Conservation (phyloP, 139 green algal genomes). For the Eudorina sp. region DNA sequence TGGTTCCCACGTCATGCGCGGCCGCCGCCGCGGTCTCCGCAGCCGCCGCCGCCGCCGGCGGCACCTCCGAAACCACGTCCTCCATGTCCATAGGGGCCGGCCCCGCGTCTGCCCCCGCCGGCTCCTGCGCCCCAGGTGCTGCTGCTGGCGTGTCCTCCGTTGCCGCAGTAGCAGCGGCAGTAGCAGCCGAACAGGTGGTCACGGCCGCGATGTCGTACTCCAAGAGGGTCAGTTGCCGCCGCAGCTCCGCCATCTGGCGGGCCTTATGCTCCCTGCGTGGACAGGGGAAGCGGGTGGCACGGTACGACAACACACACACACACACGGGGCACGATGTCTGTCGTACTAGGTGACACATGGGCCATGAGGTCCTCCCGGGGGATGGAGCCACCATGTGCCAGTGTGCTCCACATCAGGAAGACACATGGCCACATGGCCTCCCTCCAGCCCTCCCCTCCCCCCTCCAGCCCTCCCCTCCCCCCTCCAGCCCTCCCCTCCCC, state of each 20-base stretch:
- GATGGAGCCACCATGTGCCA: too few relatives aligned
- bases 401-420: too few relatives aligned
- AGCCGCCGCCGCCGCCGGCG: too few relatives aligned
- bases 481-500: too few relatives aligned
- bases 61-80: not conserved
- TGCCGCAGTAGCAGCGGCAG: not conserved
- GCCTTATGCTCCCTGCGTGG: conserved; percentile 48
- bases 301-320: too few relatives aligned
- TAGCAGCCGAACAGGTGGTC: not conserved
- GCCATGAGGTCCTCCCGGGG: too few relatives aligned
- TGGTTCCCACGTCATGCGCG: not conserved
- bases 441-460: not conserved
- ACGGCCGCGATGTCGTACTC: conserved; percentile 73
- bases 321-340: too few relatives aligned
- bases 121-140: not conserved
- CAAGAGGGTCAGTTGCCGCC: conserved; percentile 72
- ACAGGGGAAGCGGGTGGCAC: too few relatives aligned
- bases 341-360: too few relatives aligned
- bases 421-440: too few relatives aligned
- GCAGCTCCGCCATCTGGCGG: conserved; percentile 58
- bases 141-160: not conserved
- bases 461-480: not conserved
- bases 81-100: not conserved
- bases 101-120: too few relatives aligned
- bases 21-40: too few relatives aligned